These are phyloP conservation scores for Aspergillus incahuasiensis DNA, from an alignment of 495 filamentous ascomycete species.

Conservation along the genomic window DNA sequence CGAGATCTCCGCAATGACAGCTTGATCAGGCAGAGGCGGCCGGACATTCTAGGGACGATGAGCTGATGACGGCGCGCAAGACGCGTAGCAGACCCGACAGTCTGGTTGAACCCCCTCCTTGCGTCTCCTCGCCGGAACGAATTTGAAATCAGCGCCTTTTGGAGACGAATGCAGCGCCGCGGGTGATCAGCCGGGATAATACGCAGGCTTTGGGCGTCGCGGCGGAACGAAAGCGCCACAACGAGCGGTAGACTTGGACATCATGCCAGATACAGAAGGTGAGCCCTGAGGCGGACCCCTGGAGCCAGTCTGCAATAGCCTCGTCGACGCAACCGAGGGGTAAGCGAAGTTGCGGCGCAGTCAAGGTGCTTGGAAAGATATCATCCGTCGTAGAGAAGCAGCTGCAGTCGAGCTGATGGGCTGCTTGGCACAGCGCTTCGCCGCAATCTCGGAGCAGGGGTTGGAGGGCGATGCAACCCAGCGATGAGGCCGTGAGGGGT, in stretches of 20 bases:
- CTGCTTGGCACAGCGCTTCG: conserved; percentile 39
- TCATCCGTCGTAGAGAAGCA: conserved; percentile 9
- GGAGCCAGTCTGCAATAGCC: neutral
- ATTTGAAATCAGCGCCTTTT: neutral
- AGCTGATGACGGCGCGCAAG: conserved; percentile 14
- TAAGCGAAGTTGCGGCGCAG: conserved; percentile 25
- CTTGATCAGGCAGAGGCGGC: conserved; percentile 3
- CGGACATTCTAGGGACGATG: conserved; percentile 10
- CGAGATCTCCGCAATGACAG: conserved; percentile 10
- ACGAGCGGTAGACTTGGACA: neutral
- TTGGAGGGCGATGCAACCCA: conserved; percentile 1
- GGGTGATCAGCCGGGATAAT: neutral
- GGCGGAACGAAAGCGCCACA: neutral
- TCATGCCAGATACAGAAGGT: neutral
- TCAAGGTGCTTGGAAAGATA: conserved; percentile 24
- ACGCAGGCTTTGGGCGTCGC: neutral
- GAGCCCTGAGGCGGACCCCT: neutral
- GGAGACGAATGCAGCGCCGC: neutral
- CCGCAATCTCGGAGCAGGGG: conserved; percentile 2
- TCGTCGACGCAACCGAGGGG: conserved; percentile 3
- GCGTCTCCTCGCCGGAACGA: neutral
- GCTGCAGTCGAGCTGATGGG: conserved; percentile 20
- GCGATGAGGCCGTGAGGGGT: neutral
- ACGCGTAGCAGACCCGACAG: conserved; percentile 28
- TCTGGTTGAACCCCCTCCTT: conserved; percentile 29